Percentiles rank a stretch among this genome's conserved stretches.
Conservation (phyloP, 495 filamentous ascomycete genomes). For the Penicillium soppii region DNA sequence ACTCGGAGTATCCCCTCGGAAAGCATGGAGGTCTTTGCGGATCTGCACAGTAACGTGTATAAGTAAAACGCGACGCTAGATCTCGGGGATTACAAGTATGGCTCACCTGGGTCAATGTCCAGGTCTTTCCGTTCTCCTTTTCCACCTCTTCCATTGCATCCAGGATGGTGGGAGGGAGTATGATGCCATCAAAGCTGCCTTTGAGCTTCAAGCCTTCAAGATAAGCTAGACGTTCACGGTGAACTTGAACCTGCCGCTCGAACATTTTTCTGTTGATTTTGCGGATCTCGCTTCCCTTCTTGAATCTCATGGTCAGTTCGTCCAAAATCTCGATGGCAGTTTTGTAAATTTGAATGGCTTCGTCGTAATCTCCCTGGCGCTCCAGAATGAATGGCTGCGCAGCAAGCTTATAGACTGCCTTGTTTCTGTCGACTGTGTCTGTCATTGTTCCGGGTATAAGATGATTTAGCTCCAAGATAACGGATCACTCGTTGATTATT, state of each 20-base stretch:
- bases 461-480: no score
- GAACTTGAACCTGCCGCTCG: constrained; percentile 16
- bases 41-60: constrained; percentile 1
- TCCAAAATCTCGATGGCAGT: constrained; percentile 17
- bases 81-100: neutral
- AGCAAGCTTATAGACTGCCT: constrained; percentile 21
- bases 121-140: neutral
- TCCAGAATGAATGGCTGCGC: constrained; percentile 14
- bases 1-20: neutral
- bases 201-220: constrained; percentile 8
- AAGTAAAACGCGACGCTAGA: neutral
- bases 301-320: constrained; percentile 8
- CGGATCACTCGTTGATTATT: no score
- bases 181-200: constrained; percentile 7
- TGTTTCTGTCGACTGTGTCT: constrained; percentile 15
- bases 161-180: constrained; percentile 11
- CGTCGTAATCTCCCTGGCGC: constrained; percentile 29
- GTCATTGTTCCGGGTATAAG: neutral
- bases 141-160: constrained; percentile 13
- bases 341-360: constrained; percentile 29
- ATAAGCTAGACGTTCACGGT: constrained; percentile 15
- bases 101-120: constrained; percentile 15
- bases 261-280: constrained; percentile 22
- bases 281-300: constrained; percentile 11
- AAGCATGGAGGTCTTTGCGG: constrained; percentile 11